Conservation (phyloP, 1,284 basidiomycete genomes). For the Bjerkandera adusta region DNA sequence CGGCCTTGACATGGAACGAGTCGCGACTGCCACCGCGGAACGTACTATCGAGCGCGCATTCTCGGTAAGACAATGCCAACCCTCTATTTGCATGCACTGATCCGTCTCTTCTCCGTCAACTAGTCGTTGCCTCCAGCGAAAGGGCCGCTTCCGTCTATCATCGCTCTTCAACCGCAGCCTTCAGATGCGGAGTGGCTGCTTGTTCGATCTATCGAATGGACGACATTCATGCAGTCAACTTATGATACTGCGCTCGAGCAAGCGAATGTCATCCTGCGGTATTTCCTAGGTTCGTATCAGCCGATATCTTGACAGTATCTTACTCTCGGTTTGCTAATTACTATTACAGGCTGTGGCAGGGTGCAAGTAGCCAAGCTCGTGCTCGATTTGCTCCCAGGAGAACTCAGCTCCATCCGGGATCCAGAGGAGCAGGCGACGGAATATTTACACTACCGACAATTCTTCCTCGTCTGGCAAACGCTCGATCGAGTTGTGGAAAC, state of each 20-base stretch:
- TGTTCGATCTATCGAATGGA: constrained; percentile 92
- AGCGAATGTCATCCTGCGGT: constrained; percentile 82
- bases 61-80: no score
- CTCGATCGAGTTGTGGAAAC: constrained; percentile 57
- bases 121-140: constrained; percentile 54
- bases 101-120: no score
- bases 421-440: constrained; percentile 67
- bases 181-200: constrained; percentile 65
- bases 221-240: constrained; percentile 75
- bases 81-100: no score
- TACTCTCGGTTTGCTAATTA: constrained; percentile 9
- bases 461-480: constrained; percentile 69
- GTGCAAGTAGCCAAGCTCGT: constrained; percentile 69
- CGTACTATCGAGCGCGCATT: constrained; percentile 76
- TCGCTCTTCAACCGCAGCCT: constrained; percentile 47
- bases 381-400: constrained; percentile 63
- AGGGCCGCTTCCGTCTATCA: constrained; percentile 63
- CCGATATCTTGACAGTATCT: background rate
- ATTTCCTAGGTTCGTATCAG: constrained; percentile 72
- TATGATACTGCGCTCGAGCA: constrained; percentile 80
- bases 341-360: constrained; percentile 61
- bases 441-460: constrained; percentile 71
- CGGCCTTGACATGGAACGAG: constrained; percentile 78
- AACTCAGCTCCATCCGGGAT: constrained; percentile 55
- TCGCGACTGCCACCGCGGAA: constrained; percentile 82